Percentiles rank a stretch among this genome's conserved stretches.
Conservation (phyloP, 441 rosid genomes). For the Sinapis alba region DNA sequence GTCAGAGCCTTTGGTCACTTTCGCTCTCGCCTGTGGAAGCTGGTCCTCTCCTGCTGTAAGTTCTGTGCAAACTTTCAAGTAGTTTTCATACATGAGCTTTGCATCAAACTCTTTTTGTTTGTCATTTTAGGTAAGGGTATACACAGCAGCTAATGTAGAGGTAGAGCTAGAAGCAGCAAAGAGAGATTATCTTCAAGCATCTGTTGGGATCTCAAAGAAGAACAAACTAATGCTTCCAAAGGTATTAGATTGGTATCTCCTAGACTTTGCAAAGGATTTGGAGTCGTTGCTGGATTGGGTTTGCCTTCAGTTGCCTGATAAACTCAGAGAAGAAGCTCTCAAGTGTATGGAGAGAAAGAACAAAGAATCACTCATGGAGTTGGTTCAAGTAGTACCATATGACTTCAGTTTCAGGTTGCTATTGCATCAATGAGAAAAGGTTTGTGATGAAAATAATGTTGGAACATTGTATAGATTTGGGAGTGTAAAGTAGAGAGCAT, state of each 20-base stretch:
- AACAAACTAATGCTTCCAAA: constrained; percentile 69
- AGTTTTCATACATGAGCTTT: not conserved
- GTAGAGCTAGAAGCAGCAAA: constrained; percentile 74
- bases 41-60: constrained; percentile 92
- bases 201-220: constrained; percentile 60
- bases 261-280: constrained; percentile 82
- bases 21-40: constrained; percentile 87
- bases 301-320: constrained; percentile 68
- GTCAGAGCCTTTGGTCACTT: constrained; percentile 83
- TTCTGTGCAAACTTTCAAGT: not conserved
- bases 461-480: constrained; percentile 31
- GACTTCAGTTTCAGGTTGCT: constrained; percentile 81
- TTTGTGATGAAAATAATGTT: constrained; percentile 15
- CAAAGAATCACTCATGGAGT: constrained; percentile 54
- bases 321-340: constrained; percentile 59
- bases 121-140: constrained; percentile 59
- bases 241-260: constrained; percentile 78
- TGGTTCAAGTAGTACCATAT: constrained; percentile 75
- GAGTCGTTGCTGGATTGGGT: constrained; percentile 84
- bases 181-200: constrained; percentile 81
- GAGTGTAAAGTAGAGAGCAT: constrained; percentile 25
- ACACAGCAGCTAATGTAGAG: constrained; percentile 68
- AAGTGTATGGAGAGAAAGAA: constrained; percentile 54
- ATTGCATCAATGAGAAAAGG: constrained; percentile 46
- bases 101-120: not conserved